phyloP scores from a whole-genome alignment of 1,284 basidiomycete genomes.

The Ustilago bromivora region DNA sequence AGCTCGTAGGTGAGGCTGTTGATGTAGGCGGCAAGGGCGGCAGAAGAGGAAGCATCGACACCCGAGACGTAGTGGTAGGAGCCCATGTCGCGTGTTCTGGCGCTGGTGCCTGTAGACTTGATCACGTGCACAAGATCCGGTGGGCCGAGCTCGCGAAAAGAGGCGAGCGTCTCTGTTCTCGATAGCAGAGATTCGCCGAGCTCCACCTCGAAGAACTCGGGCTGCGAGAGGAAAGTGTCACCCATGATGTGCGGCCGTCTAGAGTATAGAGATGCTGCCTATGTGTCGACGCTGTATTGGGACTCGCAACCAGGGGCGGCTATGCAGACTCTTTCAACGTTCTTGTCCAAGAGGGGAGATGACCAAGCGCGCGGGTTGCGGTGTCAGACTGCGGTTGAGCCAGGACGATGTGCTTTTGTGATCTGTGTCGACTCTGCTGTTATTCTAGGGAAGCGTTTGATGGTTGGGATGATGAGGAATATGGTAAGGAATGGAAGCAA shows the following conservation, averaged over 20 bases:
- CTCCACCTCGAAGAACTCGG: conserved; percentile 78
- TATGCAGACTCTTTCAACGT: too few species aligned
- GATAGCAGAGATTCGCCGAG: conserved; percentile 89
- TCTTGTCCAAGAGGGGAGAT: too few species aligned
- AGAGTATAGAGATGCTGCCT: background rate
- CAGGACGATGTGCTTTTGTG: too few species aligned
- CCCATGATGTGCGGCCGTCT: conserved; percentile 50
- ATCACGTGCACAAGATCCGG: conserved; percentile 96
- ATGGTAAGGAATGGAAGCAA: background rate
- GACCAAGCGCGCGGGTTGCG: too few species aligned
- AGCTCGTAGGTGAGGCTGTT: conserved; percentile 96
- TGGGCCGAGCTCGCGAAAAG: conserved; percentile 95
- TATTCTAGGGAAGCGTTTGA: too few species aligned
- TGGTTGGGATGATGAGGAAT: background rate
- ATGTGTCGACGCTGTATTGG: background rate
- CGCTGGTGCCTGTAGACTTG: conserved; percentile 80
- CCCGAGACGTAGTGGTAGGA: conserved; percentile 78
- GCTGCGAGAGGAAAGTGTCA: conserved; percentile 65
- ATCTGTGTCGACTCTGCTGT: too few species aligned
- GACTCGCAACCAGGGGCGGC: too few species aligned
- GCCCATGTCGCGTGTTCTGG: conserved; percentile 79
- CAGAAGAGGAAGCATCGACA: conserved; percentile 95
- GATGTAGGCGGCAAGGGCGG: conserved; percentile 95
- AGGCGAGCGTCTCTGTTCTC: conserved; percentile 89
- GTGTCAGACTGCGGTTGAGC: too few species aligned